A percentile compares a stretch with the other conserved stretches of the same genome.
Conservation (phyloP, 345 rosid species). For the Hibiscus syriacus region DNA sequence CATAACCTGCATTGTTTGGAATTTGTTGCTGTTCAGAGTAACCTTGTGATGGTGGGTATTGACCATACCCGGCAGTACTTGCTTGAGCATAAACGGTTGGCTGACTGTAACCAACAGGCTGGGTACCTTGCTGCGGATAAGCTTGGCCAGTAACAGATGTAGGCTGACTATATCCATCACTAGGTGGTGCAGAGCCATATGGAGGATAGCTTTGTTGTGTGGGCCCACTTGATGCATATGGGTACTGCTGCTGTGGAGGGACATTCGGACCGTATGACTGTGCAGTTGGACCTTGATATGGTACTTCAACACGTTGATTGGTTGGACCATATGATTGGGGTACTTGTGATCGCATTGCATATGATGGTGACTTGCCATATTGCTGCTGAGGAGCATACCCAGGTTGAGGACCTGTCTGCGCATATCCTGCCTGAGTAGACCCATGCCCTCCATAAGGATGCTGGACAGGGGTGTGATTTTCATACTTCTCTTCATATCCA, state of each 20-base stretch:
- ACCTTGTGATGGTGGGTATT: conserved; percentile 44
- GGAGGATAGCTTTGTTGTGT: conserved; percentile 55
- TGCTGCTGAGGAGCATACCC: too few relatives aligned
- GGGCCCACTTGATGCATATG: conserved; percentile 50
- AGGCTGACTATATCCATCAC: conserved; percentile 58
- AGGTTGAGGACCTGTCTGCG: conserved; percentile 47
- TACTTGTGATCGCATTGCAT: conserved; percentile 45
- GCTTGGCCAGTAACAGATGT: conserved; percentile 30
- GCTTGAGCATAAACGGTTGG: conserved; percentile 43
- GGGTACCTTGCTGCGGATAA: conserved; percentile 45
- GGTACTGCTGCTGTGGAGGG: conserved; percentile 58
- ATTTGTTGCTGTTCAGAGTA: conserved; percentile 44
- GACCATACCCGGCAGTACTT: conserved; percentile 43
- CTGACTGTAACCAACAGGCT: conserved; percentile 46
- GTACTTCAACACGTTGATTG: conserved; percentile 42
- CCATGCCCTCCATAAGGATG: conserved; percentile 54
- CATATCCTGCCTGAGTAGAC: conserved; percentile 50
- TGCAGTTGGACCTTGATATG: conserved; percentile 46
- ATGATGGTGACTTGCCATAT: conserved; percentile 56
- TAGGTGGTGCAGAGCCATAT: conserved; percentile 40
- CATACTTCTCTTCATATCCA: too few relatives aligned
- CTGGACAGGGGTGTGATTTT: conserved; percentile 42
- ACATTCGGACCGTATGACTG: conserved; percentile 50
- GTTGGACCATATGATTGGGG: conserved; percentile 55
- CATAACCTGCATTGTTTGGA: conserved; percentile 45